Evolutionary conservation across 2,329 filamentous ascomycete species (phyloP).

Genomic region (Fusarium pininemorale): DNA sequence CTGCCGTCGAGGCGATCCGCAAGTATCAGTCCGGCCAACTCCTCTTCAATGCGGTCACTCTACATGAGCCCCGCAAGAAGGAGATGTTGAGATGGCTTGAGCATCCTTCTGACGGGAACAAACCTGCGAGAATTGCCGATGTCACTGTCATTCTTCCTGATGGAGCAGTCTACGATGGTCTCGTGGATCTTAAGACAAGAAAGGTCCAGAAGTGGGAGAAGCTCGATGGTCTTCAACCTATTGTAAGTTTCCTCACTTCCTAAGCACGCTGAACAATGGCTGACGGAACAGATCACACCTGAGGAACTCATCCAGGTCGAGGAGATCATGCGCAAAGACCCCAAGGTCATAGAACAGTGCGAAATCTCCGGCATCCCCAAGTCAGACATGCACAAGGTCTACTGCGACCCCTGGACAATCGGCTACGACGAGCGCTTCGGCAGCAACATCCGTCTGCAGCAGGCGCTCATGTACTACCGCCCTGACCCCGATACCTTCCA

Average conservation of each 20-base stretch:
- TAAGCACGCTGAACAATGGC: neutral
- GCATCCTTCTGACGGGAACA: constrained; percentile 65
- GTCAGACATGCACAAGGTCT: constrained; percentile 93
- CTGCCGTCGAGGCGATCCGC: constrained; percentile 71
- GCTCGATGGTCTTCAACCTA: constrained; percentile 80
- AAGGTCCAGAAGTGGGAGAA: constrained; percentile 79
- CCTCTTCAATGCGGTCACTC: constrained; percentile 86
- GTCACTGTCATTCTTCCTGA: constrained; percentile 82
- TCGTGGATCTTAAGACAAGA: constrained; percentile 75
- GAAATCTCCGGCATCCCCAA: constrained; percentile 80
- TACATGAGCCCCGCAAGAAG: constrained; percentile 85
- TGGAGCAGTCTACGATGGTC: constrained; percentile 83
- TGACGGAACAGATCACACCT: constrained; percentile 76
- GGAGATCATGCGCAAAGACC: constrained; percentile 76
- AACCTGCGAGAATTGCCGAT: constrained; percentile 79
- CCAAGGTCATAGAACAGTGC: constrained; percentile 91
- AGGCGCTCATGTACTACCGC: constrained; percentile 95
- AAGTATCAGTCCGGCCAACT: constrained; percentile 72
- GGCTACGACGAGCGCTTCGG: constrained; percentile 93
- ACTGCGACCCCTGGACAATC: constrained; percentile 96
- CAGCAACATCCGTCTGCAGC: constrained; percentile 80
- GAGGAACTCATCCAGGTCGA: constrained; percentile 88
- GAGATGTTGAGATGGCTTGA: constrained; percentile 84
- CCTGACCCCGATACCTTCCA: constrained; percentile 86
- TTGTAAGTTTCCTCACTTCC: constrained; percentile 59